Evolutionary conservation across 495 filamentous ascomycete genomes (phyloP).

Genomic region (Friedmanniomyces endolithicus): DNA sequence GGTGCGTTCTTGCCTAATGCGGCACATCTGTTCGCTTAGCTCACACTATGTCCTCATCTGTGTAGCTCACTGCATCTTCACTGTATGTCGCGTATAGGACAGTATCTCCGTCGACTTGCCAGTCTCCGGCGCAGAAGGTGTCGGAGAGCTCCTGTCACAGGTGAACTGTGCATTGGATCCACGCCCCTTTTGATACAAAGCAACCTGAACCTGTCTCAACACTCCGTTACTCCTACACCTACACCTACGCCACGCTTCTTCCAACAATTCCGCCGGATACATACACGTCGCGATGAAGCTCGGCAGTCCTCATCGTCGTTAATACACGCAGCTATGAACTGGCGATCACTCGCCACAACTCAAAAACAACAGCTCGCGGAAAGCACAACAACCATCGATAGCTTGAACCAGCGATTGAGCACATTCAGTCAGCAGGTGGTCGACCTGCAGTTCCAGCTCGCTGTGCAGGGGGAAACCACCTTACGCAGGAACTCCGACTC

Average conservation of each 20-base stretch:
- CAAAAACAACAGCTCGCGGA: not conserved
- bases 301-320: too few relatives aligned
- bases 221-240: not conserved
- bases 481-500: not conserved
- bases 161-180: not conserved
- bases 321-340: not conserved
- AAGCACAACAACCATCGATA: not conserved
- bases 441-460: not conserved
- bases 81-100: not conserved
- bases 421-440: not conserved
- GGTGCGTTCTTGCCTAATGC: not conserved
- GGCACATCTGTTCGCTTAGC: not conserved
- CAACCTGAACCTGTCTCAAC: not conserved
- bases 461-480: not conserved
- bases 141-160: not conserved
- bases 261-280: not conserved
- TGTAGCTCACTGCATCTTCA: not conserved
- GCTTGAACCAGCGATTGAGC: not conserved
- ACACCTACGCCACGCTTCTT: not conserved
- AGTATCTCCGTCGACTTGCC: not conserved
- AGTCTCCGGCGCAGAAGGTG: not conserved
- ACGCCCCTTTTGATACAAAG: not conserved
- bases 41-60: not conserved
- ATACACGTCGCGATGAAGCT: too few relatives aligned
- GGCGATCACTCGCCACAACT: not conserved